Evolutionary conservation across 2,329 filamentous ascomycete species (phyloP), one percentile per base, ranked within the genome.

Genomic region (Stachybotrys chartarum): DNA sequence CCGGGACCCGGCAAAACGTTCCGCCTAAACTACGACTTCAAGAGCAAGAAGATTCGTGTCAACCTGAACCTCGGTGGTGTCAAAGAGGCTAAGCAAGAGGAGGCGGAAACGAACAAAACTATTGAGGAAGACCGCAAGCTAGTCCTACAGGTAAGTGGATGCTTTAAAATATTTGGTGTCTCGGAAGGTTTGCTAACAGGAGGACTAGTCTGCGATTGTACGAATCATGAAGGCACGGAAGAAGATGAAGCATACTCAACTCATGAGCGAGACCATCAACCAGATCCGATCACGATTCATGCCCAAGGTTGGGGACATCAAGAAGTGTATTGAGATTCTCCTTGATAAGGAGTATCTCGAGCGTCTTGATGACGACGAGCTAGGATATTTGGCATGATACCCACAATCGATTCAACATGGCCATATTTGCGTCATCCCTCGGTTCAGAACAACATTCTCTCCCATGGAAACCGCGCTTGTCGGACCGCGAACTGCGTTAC

Each of bases 191-290:
- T 52, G 39, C 67, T 71, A 64, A 73, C 60, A 39, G 7, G 32
- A 11, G 50, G 47, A 39, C 32, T 55, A 99, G 93, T 97, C 94
- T 59, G 92, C 93, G 30, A 97, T 99, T 71, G 94, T 99, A 56
- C 90, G 94, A 67, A 97, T 99, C 77, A 99, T 99, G 94, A 99
- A 99, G 79, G 95, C 93, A 4, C 88, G 94, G 58, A 97, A 99
- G 85, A 90, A 88, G 77, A 95, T 97, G 90, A 97, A 97, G 83
- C 93, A 99, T 75, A 86, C 87, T 58, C 88, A 94, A 68, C 86
- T 99, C 12, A 91, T 99, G 54, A 87, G 90, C 68, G 94, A 99
- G 75, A 95, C 92, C 30, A 97, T 99, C 71, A 88, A 87, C 67
- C 94, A 97, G 73, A 97, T 99, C 71, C 90, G 89, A 70, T 86